Base-by-base conservation (phyloP, 2,329 filamentous ascomycete species). In the Ascocoryne sarcoides region DNA sequence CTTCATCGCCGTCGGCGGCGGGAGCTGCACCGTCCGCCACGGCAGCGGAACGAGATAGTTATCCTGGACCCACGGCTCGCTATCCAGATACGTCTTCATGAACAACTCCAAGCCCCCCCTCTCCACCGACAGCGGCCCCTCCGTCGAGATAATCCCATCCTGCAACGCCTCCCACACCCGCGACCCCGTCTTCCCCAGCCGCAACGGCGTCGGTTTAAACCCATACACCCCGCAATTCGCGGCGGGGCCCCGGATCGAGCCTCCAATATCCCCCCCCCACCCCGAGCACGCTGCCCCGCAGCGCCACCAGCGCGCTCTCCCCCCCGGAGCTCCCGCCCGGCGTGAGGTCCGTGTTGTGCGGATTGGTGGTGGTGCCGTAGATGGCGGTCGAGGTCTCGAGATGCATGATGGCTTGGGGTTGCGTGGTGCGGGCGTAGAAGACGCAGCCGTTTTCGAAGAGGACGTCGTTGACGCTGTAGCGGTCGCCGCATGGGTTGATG, bases 291-390 rank as follows among this genome's bases (percentile, higher is more conserved):
- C 65, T 51, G 10, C 46, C 53, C 17, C 67, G 65, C 62, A 81
- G 68, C 3, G 68, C 70, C 18, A 81, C 53, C 10, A 81, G 59
- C 0, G 71, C 73, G 0, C 69, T 76, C 55, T 82, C 78, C 10
- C 79, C 79, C 10, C 79, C 79, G 1, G 72, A 74, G 9, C 68
- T 73, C 3, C 79, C 79, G 10, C 79, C 79, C 1, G 73, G 69
- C 0, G 75, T 76, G 16, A 75, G 60, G 16, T 65, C 60, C 5
- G 69, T 62, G 43, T 79, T 79, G 18, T 67, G 60, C 0, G 79
- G 77, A 51, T 82, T 82, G 23, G 79, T 58, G 2, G 45, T 50
- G 2, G 1, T 69, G 7, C 42, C 42, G 41, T 42, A 42, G 2
- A 45, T 16, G 32, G 38, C 39, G 19, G n/a, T 39, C 16, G 14